Base-by-base conservation (phyloP, 1,284 basidiomycete genomes). In the Tremellales sp. region DNA sequence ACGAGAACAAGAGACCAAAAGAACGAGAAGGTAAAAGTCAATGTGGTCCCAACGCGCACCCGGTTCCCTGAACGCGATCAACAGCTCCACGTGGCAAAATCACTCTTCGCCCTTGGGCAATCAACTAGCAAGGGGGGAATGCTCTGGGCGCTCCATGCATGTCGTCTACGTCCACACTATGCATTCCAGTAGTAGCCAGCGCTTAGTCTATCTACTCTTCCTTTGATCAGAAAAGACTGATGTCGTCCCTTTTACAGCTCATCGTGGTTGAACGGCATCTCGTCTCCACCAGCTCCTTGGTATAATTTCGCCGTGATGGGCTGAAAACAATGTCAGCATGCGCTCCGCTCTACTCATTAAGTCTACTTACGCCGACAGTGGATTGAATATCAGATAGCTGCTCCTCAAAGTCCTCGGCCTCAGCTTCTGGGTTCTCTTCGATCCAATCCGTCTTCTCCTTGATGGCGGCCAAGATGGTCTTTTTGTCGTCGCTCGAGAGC, bases 361-460 rank as follows among this genome's bases (percentile, higher is more conserved):
- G 22, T 18, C 24, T 6, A 59, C 61, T 61, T 42, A 58, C 63
- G 18, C 57, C 78, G 47, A 88, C 82, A 26, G 82, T 75, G 41
- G 78, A 75, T 72, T 87, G 85, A 36, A 88, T 78, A 73, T 86
- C 84, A 54, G 76, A 72, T 61, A 92, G 76, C 79, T 92, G 91
- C 79, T 93, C 91, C 73, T 95, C 90, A 37, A 92, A 77, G 56
- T 94, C 89, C 72, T 94, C 91, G 45, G 84, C 83, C 41, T 81
- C 80, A 32, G 91, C 91, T 18, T 74, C 75, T 43, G 79, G 85
- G 68, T 89, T 81, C 63, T 84, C 82, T 43, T 93, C 89, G 54
- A 94, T 81, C 91, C 91, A 97, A 52, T 91, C 87, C 28, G 85
- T 84, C 54, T 85, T 83, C 65, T 94, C 89, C 79, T 93, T 94